Evolutionary conservation across 495 filamentous ascomycete genomes (phyloP), one percentile per base, ranked within the genome.

Genomic region (Sordaria brevicollis): DNA sequence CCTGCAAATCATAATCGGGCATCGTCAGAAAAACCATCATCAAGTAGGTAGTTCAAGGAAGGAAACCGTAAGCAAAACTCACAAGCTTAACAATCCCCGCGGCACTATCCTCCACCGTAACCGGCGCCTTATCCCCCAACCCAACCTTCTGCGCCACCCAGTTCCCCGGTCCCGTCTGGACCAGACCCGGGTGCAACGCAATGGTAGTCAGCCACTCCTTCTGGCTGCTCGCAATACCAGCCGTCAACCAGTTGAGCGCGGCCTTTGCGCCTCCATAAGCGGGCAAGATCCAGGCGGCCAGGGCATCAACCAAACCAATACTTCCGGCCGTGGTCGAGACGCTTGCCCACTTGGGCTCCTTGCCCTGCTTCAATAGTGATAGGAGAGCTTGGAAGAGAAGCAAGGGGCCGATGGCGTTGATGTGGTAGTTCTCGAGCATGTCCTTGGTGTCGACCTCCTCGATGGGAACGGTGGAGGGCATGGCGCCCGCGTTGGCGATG

Each of bases 401-500:
- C 2, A 77, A 31, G 10, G 72, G 71, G 11, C 72, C 74, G 1
- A 76, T 6, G 9, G 76, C 43, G 68, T 74, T 77, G 65, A 72
- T 36, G 19, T 71, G 43, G 36, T 70, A 69, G 8, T 65, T 35
- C 34, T 43, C 36, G 13, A 65, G 5, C 49, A 73, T 41, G 5
- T 62, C 65, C 39, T 43, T 67, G 1, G 65, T 36, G 54, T 65
- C 69, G 41, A 70, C 76, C 43, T 29, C 70, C 68, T 69, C 73
- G n/a, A 75, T 68, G 11, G 73, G 49, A 0, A 37, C 68, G 13
- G 75, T 54, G 8, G 35, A 29, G 15, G 41, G 62, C 35, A 34
- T 62, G 39, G 65, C n/a, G 17, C 77, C 77, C 4, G 76, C 74
- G 65, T 72, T 79, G 17, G 74, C 57, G 9, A 79, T 70, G 6